phyloP scores from a whole-genome alignment of 345 rosid species.

The Draba incana region DNA sequence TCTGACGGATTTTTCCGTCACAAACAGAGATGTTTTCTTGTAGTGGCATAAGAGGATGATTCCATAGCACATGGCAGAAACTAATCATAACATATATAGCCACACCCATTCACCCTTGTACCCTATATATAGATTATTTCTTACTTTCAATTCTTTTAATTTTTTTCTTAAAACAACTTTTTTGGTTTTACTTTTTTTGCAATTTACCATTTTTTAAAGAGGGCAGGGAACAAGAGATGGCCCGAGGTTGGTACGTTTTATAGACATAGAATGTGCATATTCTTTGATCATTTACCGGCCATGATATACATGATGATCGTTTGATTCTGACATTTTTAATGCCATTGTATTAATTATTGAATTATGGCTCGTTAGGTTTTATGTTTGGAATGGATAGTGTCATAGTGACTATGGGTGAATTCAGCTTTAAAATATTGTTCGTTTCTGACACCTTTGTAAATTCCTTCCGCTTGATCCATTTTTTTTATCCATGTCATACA shows the following conservation, averaged over 20 bases:
- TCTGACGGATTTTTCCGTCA: too few relatives aligned
- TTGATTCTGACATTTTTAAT: constrained; percentile 9
- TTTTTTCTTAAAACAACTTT: constrained; percentile 10
- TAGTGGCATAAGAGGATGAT: constrained; percentile 45
- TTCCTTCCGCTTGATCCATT: background rate
- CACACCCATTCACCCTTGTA: constrained; percentile 19
- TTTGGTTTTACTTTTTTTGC: background rate
- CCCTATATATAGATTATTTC: constrained; percentile 12
- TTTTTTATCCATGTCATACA: background rate
- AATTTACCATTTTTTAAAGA: constrained; percentile 12
- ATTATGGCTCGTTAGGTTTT: constrained; percentile 19
- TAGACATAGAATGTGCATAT: constrained; percentile 34
- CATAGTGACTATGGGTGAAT: background rate
- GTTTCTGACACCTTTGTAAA: background rate
- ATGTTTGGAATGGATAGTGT: background rate
- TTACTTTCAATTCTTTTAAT: constrained; percentile 4
- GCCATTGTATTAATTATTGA: constrained; percentile 8
- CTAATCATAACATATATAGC: constrained; percentile 38
- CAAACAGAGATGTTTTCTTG: too few relatives aligned
- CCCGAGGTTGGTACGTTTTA: constrained; percentile 27
- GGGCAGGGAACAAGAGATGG: constrained; percentile 19
- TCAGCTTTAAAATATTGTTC: background rate
- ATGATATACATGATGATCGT: background rate
- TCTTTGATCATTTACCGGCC: constrained; percentile 3
- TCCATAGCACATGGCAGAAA: constrained; percentile 60